phyloP scores from a whole-genome alignment of 306 rosid species.

The Malus sieversii region DNA sequence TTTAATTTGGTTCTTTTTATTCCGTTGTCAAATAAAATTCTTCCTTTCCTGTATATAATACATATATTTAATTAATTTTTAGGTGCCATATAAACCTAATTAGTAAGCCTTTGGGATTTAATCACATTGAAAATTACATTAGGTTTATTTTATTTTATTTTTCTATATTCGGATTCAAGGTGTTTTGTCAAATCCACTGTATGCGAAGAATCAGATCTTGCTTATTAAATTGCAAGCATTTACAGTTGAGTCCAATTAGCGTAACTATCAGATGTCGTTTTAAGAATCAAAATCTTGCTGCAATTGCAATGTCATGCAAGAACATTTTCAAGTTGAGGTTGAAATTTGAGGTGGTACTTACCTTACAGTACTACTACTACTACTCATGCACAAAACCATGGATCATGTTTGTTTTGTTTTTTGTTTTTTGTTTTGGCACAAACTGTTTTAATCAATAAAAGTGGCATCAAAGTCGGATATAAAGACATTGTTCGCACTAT shows the following conservation, averaged over 20 bases:
- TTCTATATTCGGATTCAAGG: neutral
- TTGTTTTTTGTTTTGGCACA: too few species aligned
- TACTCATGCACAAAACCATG: too few species aligned
- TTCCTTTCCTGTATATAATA: neutral
- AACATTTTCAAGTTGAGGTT: neutral
- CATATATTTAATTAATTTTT: neutral
- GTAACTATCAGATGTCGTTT: conserved; percentile 17
- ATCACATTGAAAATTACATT: neutral
- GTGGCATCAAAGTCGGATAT: too few species aligned
- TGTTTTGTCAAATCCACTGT: conserved; percentile 23
- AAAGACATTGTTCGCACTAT: too few species aligned
- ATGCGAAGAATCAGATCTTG: conserved; percentile 7
- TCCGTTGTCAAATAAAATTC: neutral
- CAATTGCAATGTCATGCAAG: neutral
- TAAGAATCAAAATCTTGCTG: conserved; percentile 29
- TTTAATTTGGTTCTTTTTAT: neutral
- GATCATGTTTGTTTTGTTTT: too few species aligned
- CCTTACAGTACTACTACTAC: conserved; percentile 25
- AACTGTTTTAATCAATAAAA: too few species aligned
- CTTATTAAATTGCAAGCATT: conserved; percentile 3
- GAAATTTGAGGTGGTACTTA: conserved; percentile 2
- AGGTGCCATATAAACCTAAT: neutral
- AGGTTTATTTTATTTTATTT: neutral
- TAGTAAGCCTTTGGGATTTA: neutral
- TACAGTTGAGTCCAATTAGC: conserved; percentile 12